Evolutionary conservation across 352 stramenopile species (phyloP).

Genomic region (Phytophthora rubi): DNA sequence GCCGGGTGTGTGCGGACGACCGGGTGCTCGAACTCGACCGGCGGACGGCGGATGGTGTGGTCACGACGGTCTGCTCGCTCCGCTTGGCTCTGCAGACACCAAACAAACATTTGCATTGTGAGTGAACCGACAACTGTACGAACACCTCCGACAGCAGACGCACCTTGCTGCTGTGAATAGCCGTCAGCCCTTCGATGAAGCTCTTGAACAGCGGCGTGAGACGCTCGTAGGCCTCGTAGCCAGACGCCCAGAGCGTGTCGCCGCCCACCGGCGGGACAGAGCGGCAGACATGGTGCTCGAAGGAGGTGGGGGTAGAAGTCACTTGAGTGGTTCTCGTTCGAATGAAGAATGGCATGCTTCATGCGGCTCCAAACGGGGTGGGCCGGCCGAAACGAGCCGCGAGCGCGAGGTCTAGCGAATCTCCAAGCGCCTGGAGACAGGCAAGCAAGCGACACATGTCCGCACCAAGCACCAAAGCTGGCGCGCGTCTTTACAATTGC

Average conservation of each 20-base stretch:
- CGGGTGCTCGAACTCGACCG: slow-evolving; percentile 5
- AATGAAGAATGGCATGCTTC: slow-evolving; percentile 8
- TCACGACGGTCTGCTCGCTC: background rate
- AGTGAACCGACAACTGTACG: no score
- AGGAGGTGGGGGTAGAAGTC: slow-evolving; percentile 8
- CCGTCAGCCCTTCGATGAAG: background rate
- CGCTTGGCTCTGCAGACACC: background rate
- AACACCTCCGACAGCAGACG: no score
- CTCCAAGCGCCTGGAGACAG: background rate
- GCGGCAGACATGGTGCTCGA: slow-evolving; percentile 14
- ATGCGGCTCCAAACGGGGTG: background rate
- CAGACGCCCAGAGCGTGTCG: slow-evolving; percentile 1
- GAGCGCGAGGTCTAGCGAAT: background rate
- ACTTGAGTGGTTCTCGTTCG: slow-evolving; percentile 15
- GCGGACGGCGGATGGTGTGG: slow-evolving; percentile 1
- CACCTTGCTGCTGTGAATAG: background rate
- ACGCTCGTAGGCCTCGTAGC: slow-evolving; percentile 1
- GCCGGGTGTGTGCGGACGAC: slow-evolving; percentile 3
- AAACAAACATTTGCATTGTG: background rate
- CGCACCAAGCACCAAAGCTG: background rate
- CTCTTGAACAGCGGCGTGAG: no score
- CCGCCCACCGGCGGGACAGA: slow-evolving; percentile 2
- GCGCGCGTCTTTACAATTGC: no score
- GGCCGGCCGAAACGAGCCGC: no score
- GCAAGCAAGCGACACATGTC: background rate